A percentile compares a stretch with the other conserved stretches of the same genome.
Conservation (phyloP, 371 early-diverging fungal species). For the Mortierella sp. region DNA sequence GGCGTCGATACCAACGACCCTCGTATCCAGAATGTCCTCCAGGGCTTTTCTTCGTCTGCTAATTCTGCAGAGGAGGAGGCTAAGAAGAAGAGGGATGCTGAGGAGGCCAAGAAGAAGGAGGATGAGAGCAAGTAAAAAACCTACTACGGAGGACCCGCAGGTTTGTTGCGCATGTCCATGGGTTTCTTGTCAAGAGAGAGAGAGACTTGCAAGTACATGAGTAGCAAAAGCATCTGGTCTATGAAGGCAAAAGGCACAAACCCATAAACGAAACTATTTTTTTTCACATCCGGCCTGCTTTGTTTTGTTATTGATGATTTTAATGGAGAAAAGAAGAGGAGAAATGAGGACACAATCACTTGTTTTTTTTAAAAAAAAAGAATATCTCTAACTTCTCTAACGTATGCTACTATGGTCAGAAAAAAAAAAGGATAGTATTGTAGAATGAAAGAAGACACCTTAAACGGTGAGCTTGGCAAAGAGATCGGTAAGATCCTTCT, state of each 20-base stretch:
- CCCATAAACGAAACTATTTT: background rate
- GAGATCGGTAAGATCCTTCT: conserved; percentile 59
- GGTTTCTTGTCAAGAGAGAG: background rate
- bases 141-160: background rate
- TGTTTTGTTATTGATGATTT: background rate
- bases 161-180: background rate
- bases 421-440: background rate
- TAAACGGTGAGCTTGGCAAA: conserved; percentile 55
- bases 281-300: background rate
- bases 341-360: background rate
- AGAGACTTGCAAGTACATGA: no score
- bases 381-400: background rate
- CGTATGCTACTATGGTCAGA: background rate
- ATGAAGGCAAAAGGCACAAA: background rate
- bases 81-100: conserved; percentile 32
- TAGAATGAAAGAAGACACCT: background rate
- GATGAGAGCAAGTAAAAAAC: conserved; percentile 28
- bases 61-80: conserved; percentile 57
- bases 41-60: conserved; percentile 64
- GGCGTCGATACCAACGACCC: conserved; percentile 94
- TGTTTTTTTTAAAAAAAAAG: background rate
- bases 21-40: conserved; percentile 80
- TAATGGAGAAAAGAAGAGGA: background rate
- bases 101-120: conserved; percentile 24
- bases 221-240: no score